Conservation (phyloP, 371 early-diverging fungal genomes). For the Coemansia sp. region DNA sequence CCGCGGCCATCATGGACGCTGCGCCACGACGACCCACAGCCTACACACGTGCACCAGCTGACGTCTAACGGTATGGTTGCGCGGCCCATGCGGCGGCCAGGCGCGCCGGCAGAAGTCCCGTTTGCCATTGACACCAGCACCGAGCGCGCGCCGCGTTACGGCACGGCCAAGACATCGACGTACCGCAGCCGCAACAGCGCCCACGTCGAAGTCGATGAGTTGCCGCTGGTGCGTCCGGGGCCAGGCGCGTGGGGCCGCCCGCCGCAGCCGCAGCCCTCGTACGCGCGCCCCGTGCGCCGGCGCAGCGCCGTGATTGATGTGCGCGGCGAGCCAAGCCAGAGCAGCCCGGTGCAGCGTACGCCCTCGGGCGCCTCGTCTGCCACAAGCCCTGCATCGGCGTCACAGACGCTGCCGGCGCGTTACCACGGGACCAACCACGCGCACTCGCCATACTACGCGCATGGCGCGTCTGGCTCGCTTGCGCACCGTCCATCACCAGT, state of each 20-base stretch:
- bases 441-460: slow-evolving; percentile 45
- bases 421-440: slow-evolving; percentile 46
- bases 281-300: slow-evolving; percentile 13
- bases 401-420: slow-evolving; percentile 22
- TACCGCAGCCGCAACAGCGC: slow-evolving; percentile 39
- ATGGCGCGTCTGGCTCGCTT: slow-evolving; percentile 17
- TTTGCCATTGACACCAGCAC: slow-evolving; percentile 33
- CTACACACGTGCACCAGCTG: slow-evolving; percentile 25
- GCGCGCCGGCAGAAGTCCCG: slow-evolving; percentile 13
- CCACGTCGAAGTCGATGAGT: slow-evolving; percentile 42
- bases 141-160: slow-evolving; percentile 15
- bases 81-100: slow-evolving; percentile 1
- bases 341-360: background rate
- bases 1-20: slow-evolving; percentile 46
- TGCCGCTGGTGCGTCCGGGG: slow-evolving; percentile 35
- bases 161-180: slow-evolving; percentile 6
- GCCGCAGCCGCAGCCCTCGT: background rate
- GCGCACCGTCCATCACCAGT: too few species aligned
- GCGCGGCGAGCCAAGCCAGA: slow-evolving; percentile 16
- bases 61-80: slow-evolving; percentile 38
- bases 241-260: slow-evolving; percentile 27
- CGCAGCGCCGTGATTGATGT: slow-evolving; percentile 42
- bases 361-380: slow-evolving; percentile 2
- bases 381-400: background rate
- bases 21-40: slow-evolving; percentile 44